Evolutionary conservation across 768 basidiomycete species (phyloP).

Genomic region (Termitomyces eurrhizus): DNA sequence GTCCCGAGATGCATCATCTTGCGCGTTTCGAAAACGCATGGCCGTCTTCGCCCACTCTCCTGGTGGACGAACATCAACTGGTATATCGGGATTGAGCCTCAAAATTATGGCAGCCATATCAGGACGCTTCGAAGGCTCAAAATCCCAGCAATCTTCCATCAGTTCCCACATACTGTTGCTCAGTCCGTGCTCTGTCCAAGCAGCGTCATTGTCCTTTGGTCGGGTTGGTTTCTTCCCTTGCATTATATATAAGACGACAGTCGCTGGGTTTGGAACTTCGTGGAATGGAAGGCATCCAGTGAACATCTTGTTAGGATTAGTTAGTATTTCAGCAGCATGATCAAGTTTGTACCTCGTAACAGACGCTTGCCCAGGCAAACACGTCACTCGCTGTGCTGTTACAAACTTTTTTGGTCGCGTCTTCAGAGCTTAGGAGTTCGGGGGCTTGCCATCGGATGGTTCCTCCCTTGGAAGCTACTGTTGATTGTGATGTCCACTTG

Average conservation of each 20-base stretch:
- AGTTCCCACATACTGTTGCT: neutral
- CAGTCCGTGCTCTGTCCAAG: neutral
- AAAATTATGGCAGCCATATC: neutral
- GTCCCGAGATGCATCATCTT: neutral
- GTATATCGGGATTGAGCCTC: neutral
- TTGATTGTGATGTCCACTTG: neutral
- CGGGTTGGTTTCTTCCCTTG: neutral
- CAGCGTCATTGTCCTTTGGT: neutral
- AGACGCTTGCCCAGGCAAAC: neutral
- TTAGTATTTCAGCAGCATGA: neutral
- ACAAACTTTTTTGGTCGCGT: neutral
- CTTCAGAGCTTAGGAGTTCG: neutral
- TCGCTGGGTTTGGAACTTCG: neutral
- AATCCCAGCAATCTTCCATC: conserved; percentile 4
- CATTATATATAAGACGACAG: neutral
- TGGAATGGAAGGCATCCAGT: neutral
- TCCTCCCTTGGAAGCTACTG: neutral
- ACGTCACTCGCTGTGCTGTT: neutral
- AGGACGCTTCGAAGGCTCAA: neutral
- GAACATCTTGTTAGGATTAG: neutral
- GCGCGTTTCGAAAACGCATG: neutral
- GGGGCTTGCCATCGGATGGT: neutral
- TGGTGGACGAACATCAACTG: neutral
- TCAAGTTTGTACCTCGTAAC: conserved; percentile 8
- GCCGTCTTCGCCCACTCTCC: neutral